Evolutionary conservation across 2,329 filamentous ascomycete genomes (phyloP).

Genomic region (Curvularia eragrostidis): DNA sequence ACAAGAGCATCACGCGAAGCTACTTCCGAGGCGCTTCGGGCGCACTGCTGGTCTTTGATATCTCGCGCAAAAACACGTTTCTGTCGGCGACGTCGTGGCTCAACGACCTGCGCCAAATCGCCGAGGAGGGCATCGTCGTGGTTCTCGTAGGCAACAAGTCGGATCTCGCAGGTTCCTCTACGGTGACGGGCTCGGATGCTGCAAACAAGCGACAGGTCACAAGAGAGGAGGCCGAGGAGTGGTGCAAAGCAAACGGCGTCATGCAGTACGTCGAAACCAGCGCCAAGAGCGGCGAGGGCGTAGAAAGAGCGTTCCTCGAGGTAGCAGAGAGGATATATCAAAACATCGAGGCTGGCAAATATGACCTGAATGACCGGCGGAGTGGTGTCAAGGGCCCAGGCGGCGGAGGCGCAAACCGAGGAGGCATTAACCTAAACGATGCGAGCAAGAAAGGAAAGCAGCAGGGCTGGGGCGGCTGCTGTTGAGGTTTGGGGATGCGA

Average conservation of each 20-base stretch:
- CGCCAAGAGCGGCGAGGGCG: slow-evolving; percentile 92
- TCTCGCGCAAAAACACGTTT: slow-evolving; percentile 85
- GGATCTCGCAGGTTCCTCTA: slow-evolving; percentile 69
- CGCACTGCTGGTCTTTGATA: slow-evolving; percentile 91
- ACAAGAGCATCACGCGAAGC: slow-evolving; percentile 92
- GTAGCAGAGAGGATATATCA: slow-evolving; percentile 95
- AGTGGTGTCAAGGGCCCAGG: slow-evolving; percentile 82
- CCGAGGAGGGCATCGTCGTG: slow-evolving; percentile 93
- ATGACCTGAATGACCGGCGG: slow-evolving; percentile 90
- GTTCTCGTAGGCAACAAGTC: slow-evolving; percentile 95
- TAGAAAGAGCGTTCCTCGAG: slow-evolving; percentile 90
- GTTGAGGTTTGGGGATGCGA: slow-evolving; percentile 23
- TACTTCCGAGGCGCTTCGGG: slow-evolving; percentile 86
- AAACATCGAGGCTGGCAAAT: slow-evolving; percentile 94
- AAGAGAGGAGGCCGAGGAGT: slow-evolving; percentile 82
- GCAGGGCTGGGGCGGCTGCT: slow-evolving; percentile 45
- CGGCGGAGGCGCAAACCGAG: slow-evolving; percentile 53
- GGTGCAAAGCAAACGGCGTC: slow-evolving; percentile 84
- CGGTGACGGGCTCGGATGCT: slow-evolving; percentile 44
- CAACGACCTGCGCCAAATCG: slow-evolving; percentile 90
- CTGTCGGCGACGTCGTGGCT: slow-evolving; percentile 91
- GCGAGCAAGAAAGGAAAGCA: slow-evolving; percentile 43
- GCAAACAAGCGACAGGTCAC: slow-evolving; percentile 80
- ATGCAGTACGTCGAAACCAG: slow-evolving; percentile 95
- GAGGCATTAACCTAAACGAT: slow-evolving; percentile 54